Evolutionary conservation across 306 rosid genomes (phyloP).

Genomic region (Urtica urens): DNA sequence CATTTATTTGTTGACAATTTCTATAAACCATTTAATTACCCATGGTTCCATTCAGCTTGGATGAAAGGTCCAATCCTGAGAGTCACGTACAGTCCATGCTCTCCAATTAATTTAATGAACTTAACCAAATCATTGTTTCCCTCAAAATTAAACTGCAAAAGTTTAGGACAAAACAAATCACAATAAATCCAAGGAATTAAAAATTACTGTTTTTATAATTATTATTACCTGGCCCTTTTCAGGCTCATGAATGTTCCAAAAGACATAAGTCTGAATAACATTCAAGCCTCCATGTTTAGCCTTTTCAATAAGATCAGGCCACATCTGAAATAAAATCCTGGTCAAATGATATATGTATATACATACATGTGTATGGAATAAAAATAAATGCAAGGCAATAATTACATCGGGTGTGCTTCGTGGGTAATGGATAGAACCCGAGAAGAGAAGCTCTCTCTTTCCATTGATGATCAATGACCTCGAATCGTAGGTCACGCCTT

Average conservation of each 20-base stretch:
- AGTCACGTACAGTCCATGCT: conserved; percentile 46
- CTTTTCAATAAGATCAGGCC: conserved; percentile 51
- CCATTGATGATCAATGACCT: conserved; percentile 55
- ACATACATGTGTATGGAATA: background rate
- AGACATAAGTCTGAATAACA: conserved; percentile 79
- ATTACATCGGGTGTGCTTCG: conserved; percentile 65
- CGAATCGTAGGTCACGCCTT: conserved; percentile 56
- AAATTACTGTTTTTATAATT: background rate
- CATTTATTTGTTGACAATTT: background rate
- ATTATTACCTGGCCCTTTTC: conserved; percentile 44
- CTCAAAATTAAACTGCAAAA: conserved; percentile 38
- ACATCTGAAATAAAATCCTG: conserved; percentile 46
- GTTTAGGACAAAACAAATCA: background rate
- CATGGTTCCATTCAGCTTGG: conserved; percentile 98
- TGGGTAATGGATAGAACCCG: conserved; percentile 83
- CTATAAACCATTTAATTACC: conserved; percentile 26
- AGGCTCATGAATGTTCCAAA: conserved; percentile 86
- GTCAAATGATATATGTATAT: background rate
- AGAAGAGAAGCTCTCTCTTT: conserved; percentile 48
- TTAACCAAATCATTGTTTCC: conserved; percentile 65
- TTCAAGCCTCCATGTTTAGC: conserved; percentile 80
- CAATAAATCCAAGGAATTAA: background rate
- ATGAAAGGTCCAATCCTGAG: conserved; percentile 86
- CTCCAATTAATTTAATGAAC: conserved; percentile 39
- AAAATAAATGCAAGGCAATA: background rate